Conservation (phyloP, 345 rosid species). For the Brassica incana region DNA sequence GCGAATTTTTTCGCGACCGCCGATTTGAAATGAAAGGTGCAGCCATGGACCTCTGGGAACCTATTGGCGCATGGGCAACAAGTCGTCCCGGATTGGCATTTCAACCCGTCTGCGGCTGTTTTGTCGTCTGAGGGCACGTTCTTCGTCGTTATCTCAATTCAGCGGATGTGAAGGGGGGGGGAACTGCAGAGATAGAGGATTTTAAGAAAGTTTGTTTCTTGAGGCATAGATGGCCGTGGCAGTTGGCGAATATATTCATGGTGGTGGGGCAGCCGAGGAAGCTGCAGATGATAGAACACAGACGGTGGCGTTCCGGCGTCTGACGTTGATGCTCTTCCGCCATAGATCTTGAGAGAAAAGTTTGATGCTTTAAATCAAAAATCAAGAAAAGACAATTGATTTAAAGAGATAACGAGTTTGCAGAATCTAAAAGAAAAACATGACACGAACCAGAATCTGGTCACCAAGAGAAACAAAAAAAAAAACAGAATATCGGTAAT, state of each 20-base stretch:
- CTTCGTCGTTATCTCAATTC: too few relatives aligned
- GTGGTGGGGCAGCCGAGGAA: constrained; percentile 53
- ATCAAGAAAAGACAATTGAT: constrained; percentile 9
- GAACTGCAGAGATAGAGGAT: too few relatives aligned
- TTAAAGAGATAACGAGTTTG: not conserved
- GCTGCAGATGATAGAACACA: constrained; percentile 58
- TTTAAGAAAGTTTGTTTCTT: constrained; percentile 29
- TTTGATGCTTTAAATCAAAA: not conserved
- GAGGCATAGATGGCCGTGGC: constrained; percentile 46
- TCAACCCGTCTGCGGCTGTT: too few relatives aligned
- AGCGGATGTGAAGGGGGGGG: too few relatives aligned
- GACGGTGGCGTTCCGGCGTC: constrained; percentile 54
- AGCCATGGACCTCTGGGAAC: too few relatives aligned
- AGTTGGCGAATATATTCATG: constrained; percentile 57
- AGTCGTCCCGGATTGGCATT: too few relatives aligned
- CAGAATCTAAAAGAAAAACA: not conserved
- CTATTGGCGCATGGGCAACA: too few relatives aligned
- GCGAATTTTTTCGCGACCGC: too few relatives aligned
- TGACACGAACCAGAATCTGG: constrained; percentile 17
- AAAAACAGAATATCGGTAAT: not conserved
- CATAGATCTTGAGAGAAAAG: constrained; percentile 28
- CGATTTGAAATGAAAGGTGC: too few relatives aligned
- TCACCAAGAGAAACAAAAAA: not conserved
- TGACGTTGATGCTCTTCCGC: constrained; percentile 62
- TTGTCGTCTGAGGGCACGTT: too few relatives aligned